Conservation (phyloP, 805 yeast genomes). For the Blastobotrys americana region DNA sequence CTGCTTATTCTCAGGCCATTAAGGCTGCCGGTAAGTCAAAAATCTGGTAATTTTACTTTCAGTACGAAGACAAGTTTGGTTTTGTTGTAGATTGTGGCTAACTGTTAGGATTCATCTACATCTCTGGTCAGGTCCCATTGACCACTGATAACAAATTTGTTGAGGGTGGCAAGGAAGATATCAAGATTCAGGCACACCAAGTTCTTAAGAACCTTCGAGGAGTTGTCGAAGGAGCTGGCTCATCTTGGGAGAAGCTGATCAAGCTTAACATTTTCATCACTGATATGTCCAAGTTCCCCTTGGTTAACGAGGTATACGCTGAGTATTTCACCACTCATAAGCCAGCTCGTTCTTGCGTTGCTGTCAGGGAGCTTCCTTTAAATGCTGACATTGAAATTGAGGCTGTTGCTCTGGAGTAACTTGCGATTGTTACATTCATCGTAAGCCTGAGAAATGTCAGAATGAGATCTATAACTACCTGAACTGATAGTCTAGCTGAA, state of each 20-base stretch:
- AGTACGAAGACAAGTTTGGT: no score
- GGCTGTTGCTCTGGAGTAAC: conserved; percentile 69
- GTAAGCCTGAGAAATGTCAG: no score
- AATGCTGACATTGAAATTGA: conserved; percentile 85
- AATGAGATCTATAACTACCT: no score
- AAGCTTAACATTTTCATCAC: conserved; percentile 86
- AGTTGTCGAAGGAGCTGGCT: conserved; percentile 78
- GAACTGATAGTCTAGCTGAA: no score
- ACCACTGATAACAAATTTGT: conserved; percentile 70
- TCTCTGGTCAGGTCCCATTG: conserved; percentile 93
- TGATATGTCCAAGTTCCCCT: conserved; percentile 80
- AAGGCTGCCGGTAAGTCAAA: conserved; percentile 61
- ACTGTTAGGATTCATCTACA: conserved; percentile 79
- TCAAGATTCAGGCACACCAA: conserved; percentile 36
- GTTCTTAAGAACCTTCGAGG: conserved; percentile 39
- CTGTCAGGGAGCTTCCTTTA: conserved; percentile 85
- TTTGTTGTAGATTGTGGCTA: no score
- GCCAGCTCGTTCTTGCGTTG: conserved; percentile 98
- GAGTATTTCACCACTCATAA: conserved; percentile 31
- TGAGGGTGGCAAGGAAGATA: conserved; percentile 67
- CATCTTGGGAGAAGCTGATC: conserved; percentile 73
- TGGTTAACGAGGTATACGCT: conserved; percentile 78
- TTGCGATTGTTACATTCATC: background rate
- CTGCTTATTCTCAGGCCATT: conserved; percentile 92
- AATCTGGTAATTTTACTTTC: no score